Evolutionary conservation across 2,329 filamentous ascomycete genomes (phyloP).

Genomic region (Trichoderma sp.): DNA sequence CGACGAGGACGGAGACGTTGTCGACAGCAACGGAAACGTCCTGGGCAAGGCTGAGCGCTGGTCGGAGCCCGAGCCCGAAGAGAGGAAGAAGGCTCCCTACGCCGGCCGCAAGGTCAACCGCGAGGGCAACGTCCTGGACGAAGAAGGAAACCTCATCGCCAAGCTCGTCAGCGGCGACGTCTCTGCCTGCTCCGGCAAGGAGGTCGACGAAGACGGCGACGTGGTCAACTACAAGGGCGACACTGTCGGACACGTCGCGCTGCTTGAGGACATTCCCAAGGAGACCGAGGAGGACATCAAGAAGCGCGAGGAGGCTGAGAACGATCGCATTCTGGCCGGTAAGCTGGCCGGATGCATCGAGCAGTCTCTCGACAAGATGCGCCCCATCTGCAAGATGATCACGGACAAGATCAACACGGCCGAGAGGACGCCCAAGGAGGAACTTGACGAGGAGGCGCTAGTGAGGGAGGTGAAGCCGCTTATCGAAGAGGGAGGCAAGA

Average conservation of each 20-base stretch:
- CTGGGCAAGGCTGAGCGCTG: conserved; percentile 63
- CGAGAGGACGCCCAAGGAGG: conserved; percentile 79
- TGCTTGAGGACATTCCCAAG: conserved; percentile 62
- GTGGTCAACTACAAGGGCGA: conserved; percentile 71
- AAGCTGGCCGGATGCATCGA: conserved; percentile 75
- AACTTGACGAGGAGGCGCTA: conserved; percentile 86
- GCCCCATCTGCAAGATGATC: conserved; percentile 85
- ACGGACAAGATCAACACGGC: conserved; percentile 80
- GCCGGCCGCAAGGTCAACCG: conserved; percentile 60
- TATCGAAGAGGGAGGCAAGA: conserved; percentile 81
- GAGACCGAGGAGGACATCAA: conserved; percentile 54
- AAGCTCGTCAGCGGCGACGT: conserved; percentile 71
- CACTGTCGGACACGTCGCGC: conserved; percentile 68
- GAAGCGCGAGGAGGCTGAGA: conserved; percentile 58
- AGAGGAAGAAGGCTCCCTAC: conserved; percentile 57
- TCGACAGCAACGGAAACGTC: conserved; percentile 72
- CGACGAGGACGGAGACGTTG: conserved; percentile 80
- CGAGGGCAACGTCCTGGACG: conserved; percentile 62
- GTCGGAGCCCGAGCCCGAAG: conserved; percentile 57
- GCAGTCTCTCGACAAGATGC: conserved; percentile 80
- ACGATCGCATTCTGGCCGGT: conserved; percentile 75
- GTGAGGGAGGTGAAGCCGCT: conserved; percentile 85
- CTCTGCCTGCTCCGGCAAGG: conserved; percentile 66
- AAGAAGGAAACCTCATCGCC: conserved; percentile 64
- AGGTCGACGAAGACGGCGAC: conserved; percentile 72